Evolutionary conservation across 2,329 filamentous ascomycete species (phyloP), one percentile per base, ranked within the genome.

Genomic region (Blumeria hordei): DNA sequence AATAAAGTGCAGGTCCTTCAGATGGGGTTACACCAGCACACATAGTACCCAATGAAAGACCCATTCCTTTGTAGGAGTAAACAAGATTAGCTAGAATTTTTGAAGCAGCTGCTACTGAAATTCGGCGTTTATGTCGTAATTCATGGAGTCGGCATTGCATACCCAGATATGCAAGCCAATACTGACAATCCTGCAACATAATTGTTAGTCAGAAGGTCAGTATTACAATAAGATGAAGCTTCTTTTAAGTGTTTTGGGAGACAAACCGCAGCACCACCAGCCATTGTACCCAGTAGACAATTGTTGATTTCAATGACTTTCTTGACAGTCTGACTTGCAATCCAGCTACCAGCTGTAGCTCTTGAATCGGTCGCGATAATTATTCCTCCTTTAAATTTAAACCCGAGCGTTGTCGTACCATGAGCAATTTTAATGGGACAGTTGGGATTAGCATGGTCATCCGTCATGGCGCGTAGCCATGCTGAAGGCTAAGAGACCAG

Each of bases 401-500:
- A 98, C 59, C 88, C 90, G 59, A 98, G 81, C 54, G 92, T 98
- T 57, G 92, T 98, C 58, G 92, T 98, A 67, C 92, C 92, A 78
- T 98, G 92, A 60, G 92, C 92, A 65, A 98, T 88, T 78, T 98
- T 98, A 78, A 98, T 98, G 63, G 92, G 92, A 71, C 88, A 95
- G 71, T 85, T 80, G 57, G 92, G 88, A 75, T 98, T 98, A 64
- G 88, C 82, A 70, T 88, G 82, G 77, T 98, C 92, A 74, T 98
- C 92, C 62, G 92, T 96, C 70, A 87, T 87, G 63, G 92, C 86
- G 67, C 92, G 88, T 65, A 98, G 86, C 84, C 92, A 98, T 65
- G 87, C 80, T 60, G 88, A 85, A 62, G 87, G 85, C 85, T 94
- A 60, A 53, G 58, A 63, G 34, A 54, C 35, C 5, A 52, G 33